A percentile compares a stretch with the other conserved stretches of the same genome.
These are phyloP conservation scores for Leccinum rimulosum DNA, from an alignment of 768 basidiomycete species.

Conservation along the genomic window DNA sequence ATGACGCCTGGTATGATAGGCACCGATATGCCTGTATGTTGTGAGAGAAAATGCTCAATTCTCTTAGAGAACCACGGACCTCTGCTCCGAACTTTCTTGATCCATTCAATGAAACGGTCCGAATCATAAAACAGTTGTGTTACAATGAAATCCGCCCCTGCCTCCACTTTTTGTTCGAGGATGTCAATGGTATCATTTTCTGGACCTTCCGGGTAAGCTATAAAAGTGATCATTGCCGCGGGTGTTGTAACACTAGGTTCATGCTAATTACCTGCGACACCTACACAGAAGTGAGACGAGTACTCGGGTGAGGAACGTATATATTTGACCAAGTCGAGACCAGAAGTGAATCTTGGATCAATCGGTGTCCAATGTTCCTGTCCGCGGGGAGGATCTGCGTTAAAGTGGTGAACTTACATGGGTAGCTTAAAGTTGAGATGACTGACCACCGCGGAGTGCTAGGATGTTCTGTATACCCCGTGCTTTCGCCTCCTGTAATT, in stretches of 20 bases:
- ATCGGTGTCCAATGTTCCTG: constrained; percentile 91
- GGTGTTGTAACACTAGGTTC: neutral
- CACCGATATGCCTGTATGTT: constrained; percentile 70
- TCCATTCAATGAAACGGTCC: constrained; percentile 82
- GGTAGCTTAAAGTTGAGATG: neutral
- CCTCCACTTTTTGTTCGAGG: constrained; percentile 86
- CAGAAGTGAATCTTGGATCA: constrained; percentile 81
- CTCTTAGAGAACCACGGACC: constrained; percentile 44
- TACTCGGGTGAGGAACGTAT: constrained; percentile 78
- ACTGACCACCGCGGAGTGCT: constrained; percentile 85
- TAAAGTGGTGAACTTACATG: neutral
- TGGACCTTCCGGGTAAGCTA: constrained; percentile 89
- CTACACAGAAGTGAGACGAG: constrained; percentile 85
- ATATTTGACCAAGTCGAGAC: constrained; percentile 86
- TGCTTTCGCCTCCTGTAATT: constrained; percentile 67
- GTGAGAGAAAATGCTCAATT: constrained; percentile 7
- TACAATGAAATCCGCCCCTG: constrained; percentile 93
- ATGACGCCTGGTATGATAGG: constrained; percentile 96
- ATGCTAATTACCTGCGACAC: constrained; percentile 73
- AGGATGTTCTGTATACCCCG: constrained; percentile 86
- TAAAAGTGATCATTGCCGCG: neutral
- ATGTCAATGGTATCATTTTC: constrained; percentile 63
- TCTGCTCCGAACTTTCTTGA: constrained; percentile 61
- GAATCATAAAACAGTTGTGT: constrained; percentile 98
- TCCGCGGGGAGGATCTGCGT: constrained; percentile 84